These are phyloP conservation scores for Ceratobasidium sp. DNA, from an alignment of 1,284 basidiomycete genomes.

Conservation along the genomic window DNA sequence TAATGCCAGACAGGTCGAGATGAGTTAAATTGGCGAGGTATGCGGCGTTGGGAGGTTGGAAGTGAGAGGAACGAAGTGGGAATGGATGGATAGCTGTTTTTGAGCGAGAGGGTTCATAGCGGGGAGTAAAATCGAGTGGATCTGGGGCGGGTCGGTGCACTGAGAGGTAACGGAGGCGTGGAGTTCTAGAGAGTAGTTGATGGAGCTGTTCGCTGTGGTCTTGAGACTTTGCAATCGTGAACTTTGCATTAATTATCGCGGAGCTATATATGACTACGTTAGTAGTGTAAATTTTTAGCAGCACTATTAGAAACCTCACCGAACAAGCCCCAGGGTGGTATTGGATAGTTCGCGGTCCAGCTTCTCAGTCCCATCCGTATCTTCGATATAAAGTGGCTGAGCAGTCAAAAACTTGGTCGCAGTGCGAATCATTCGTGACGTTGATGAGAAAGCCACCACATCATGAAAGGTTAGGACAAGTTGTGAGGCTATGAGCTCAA, in stretches of 20 bases:
- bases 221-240: constrained; percentile 9
- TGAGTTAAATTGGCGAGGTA: constrained; percentile 19
- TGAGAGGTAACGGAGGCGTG: constrained; percentile 36
- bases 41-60: not conserved
- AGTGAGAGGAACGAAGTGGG: constrained; percentile 34
- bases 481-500: constrained; percentile 38
- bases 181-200: not conserved
- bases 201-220: constrained; percentile 26
- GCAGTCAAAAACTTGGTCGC: constrained; percentile 10
- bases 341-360: not conserved
- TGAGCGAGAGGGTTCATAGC: constrained; percentile 33
- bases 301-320: not conserved
- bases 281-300: not conserved
- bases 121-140: constrained; percentile 1
- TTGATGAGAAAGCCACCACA: constrained; percentile 29
- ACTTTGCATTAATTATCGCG: constrained; percentile 11
- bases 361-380: not conserved
- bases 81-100: constrained; percentile 29
- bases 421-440: constrained; percentile 19
- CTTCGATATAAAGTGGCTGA: constrained; percentile 6
- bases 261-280: not conserved
- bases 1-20: constrained; percentile 14
- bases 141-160: constrained; percentile 24
- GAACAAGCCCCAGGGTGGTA: not conserved
- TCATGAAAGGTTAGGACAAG: constrained; percentile 22